phyloP scores from a whole-genome alignment of 2,329 filamentous ascomycete species.

The Endocalyx cinctus region DNA sequence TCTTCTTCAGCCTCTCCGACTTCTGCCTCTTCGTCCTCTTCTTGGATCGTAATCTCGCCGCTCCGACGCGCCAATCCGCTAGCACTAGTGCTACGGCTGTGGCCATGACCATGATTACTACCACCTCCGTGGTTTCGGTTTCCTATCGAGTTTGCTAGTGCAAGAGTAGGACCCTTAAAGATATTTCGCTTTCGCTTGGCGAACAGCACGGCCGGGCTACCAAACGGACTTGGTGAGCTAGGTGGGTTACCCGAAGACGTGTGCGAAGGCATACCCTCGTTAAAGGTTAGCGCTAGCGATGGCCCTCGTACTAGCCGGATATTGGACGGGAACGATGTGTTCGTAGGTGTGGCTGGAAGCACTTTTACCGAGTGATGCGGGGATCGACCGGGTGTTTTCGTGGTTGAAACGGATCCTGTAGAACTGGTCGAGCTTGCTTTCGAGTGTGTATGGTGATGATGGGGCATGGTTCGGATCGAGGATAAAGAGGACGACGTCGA shows the following conservation, averaged over 20 bases:
- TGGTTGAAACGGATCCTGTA: slow-evolving; percentile 64
- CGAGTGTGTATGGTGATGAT: slow-evolving; percentile 80
- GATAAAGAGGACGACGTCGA: slow-evolving; percentile 95
- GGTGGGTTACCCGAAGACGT: slow-evolving; percentile 35
- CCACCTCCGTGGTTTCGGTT: slow-evolving; percentile 26
- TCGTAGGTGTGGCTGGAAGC: slow-evolving; percentile 82
- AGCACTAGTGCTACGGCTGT: slow-evolving; percentile 57
- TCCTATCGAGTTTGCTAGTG: slow-evolving; percentile 39
- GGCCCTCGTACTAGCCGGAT: slow-evolving; percentile 72
- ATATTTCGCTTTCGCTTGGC: slow-evolving; percentile 76
- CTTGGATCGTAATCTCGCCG: slow-evolving; percentile 69
- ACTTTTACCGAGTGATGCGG: slow-evolving; percentile 92
- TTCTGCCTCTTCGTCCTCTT: slow-evolving; percentile 53
- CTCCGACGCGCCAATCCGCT: slow-evolving; percentile 61
- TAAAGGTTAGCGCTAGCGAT: slow-evolving; percentile 49
- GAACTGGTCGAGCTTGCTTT: slow-evolving; percentile 93
- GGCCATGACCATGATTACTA: no score
- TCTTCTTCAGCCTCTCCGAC: slow-evolving; percentile 24
- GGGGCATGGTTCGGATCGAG: slow-evolving; percentile 81
- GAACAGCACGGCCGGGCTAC: slow-evolving; percentile 58
- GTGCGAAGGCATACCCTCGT: slow-evolving; percentile 51
- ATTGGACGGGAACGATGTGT: slow-evolving; percentile 72
- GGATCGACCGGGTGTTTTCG: slow-evolving; percentile 66
- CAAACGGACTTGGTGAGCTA: slow-evolving; percentile 55
- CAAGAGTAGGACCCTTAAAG: slow-evolving; percentile 74